Conservation (phyloP, 495 filamentous ascomycete species). For the Barbatosphaeria neglecta region DNA sequence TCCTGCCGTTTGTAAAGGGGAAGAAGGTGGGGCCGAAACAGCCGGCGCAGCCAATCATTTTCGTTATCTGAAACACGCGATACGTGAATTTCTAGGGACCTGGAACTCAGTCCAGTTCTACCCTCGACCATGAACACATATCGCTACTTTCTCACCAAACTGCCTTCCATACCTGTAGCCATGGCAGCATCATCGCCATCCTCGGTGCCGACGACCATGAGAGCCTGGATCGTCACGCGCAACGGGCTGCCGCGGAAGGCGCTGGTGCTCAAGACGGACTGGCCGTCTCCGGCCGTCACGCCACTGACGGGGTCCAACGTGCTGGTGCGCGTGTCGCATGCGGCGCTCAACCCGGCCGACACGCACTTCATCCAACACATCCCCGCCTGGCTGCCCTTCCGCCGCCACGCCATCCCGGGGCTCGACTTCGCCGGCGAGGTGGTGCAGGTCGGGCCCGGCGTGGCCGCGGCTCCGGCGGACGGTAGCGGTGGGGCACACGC, state of each 20-base stretch:
- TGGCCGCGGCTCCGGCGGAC: not conserved
- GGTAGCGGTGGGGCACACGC: slow-evolving; percentile 19
- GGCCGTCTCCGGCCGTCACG: not conserved
- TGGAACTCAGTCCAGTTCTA: too few relatives aligned
- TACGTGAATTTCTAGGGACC: too few relatives aligned
- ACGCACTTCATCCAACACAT: slow-evolving; percentile 18
- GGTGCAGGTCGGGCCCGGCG: slow-evolving; percentile 11
- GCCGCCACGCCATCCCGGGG: slow-evolving; percentile 18
- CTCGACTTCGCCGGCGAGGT: slow-evolving; percentile 32
- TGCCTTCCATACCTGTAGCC: not conserved
- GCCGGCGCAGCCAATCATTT: too few relatives aligned
- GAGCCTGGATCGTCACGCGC: slow-evolving; percentile 4
- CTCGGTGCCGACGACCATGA: slow-evolving; percentile 9
- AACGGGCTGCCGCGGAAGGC: slow-evolving; percentile 6
- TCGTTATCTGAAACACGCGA: too few relatives aligned
- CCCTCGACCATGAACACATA: not conserved
- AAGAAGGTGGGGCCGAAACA: too few relatives aligned
- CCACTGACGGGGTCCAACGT: slow-evolving; percentile 7
- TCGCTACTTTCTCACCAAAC: not conserved
- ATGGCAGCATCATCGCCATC: not conserved
- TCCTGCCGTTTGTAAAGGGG: too few relatives aligned
- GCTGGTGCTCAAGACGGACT: slow-evolving; percentile 4
- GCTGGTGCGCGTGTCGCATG: slow-evolving; percentile 26
- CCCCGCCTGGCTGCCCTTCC: slow-evolving; percentile 20
- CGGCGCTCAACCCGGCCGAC: slow-evolving; percentile 30